Evolutionary conservation across 306 rosid species (phyloP).

Genomic region (Pyrus communis): DNA sequence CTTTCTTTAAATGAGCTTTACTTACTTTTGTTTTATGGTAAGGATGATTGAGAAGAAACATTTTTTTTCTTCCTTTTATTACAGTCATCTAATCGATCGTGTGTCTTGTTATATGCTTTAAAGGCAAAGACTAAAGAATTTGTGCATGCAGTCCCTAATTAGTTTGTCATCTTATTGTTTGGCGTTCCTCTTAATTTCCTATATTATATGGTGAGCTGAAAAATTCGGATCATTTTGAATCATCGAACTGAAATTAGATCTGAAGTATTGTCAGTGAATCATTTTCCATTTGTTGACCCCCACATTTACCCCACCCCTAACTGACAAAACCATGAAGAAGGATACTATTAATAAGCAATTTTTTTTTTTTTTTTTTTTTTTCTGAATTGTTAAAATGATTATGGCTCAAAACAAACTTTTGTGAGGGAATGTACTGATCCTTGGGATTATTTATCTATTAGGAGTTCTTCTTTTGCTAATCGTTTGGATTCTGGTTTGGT

Average conservation of each 20-base stretch:
- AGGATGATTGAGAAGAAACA: background rate
- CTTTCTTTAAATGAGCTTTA: background rate
- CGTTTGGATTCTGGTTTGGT: background rate
- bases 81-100: background rate
- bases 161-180: background rate
- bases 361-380: too few relatives aligned
- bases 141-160: background rate
- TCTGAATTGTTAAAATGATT: too few relatives aligned
- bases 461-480: background rate
- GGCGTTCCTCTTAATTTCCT: background rate
- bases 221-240: background rate
- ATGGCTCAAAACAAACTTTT: background rate
- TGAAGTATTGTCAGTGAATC: background rate
- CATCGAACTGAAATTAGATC: background rate
- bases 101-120: background rate
- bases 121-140: background rate
- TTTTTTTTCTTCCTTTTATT: background rate
- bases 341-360: background rate
- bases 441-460: background rate
- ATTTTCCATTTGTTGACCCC: background rate
- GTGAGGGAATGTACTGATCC: background rate
- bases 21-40: background rate
- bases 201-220: background rate
- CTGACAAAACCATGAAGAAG: background rate
- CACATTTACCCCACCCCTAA: background rate